phyloP scores from a whole-genome alignment of 2,329 filamentous ascomycete genomes.

The Ascochyta rabiei region DNA sequence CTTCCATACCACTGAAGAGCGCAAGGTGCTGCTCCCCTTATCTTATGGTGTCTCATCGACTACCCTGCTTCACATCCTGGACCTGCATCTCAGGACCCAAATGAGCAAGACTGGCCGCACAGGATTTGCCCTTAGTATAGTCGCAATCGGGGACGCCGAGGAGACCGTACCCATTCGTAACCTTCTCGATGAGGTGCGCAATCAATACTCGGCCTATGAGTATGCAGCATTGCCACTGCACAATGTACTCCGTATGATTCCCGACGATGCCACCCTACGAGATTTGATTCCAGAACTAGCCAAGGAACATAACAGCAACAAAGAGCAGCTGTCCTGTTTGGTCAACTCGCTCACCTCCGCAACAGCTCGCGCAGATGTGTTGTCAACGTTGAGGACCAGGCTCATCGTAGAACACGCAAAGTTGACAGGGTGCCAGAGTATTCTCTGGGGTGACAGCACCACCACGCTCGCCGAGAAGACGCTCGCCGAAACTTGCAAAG shows the following conservation, averaged over 20 bases:
- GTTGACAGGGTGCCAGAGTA: constrained; percentile 65
- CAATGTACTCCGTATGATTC: constrained; percentile 52
- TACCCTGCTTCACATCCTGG: constrained; percentile 75
- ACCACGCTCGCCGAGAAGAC: constrained; percentile 86
- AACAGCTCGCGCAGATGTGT: constrained; percentile 76
- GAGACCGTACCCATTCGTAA: constrained; percentile 7
- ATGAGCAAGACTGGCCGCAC: constrained; percentile 67
- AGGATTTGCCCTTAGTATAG: constrained; percentile 69
- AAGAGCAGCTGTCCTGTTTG: constrained; percentile 55
- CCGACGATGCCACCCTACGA: constrained; percentile 30
- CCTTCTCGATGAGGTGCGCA: constrained; percentile 51
- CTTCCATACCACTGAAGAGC: constrained; percentile 52
- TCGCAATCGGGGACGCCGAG: constrained; percentile 52
- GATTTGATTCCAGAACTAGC: constrained; percentile 21
- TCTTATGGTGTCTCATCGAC: constrained; percentile 85
- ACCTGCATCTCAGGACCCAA: constrained; percentile 71
- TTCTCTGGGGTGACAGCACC: constrained; percentile 86
- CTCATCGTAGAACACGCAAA: constrained; percentile 65
- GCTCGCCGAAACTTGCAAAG: constrained; percentile 87
- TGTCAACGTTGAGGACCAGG: constrained; percentile 72
- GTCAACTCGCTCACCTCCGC: constrained; percentile 70
- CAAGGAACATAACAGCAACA: constrained; percentile 2
- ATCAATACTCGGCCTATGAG: constrained; percentile 68
- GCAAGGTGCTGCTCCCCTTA: constrained; percentile 74
- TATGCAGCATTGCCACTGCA: constrained; percentile 70